Evolutionary conservation across 495 filamentous ascomycete species (phyloP), one percentile per base, ranked within the genome.

Genomic region (Hypoxylon fragiforme): DNA sequence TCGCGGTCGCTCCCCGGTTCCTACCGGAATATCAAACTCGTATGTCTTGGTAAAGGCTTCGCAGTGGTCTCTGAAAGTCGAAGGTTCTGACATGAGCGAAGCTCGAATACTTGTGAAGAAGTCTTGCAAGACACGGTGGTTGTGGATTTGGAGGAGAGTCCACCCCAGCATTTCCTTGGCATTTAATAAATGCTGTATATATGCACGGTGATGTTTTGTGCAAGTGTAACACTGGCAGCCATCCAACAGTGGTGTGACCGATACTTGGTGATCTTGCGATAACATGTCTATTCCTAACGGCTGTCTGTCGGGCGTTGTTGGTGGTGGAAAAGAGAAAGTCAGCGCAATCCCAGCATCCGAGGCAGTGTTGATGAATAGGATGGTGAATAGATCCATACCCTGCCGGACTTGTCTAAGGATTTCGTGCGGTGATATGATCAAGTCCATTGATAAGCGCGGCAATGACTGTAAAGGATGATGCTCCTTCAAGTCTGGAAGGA

Each of bases 161-260:
- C 94, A 98, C 18, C 83, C 92, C 2, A 96, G 84, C 95, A 98
- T 97, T 69, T 98, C 94, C 59, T 91, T 92, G 0, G 94, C 90
- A 12, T 76, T 68, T 3, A 98, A 79, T 3, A 98, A 79, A 65
- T 98, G 95, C 51, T 90, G 85, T 24, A 97, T 57, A 70, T 87
- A 97, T 1, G 95, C 92, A 4, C 83, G 75, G 69, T 96, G 90
- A 68, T 98, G 95, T 9, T 79, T 78, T 1, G 74, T 82, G 76
- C 94, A 98, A 14, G 91, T 73, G 66, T 95, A 94, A 77, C 94
- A 98, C 14, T 70, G 54, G 70, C 94, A 98, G 32, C 67, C 71
- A 20, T 73, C 45, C 0, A 61, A 54, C 12, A 97, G 71, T 0
- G 91, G 85, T 0, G 64, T 59, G 1, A 87, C 57, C 49, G 85